phyloP scores from a whole-genome alignment of 2,329 filamentous ascomycete genomes.

The Tolypocladium ovalisporum region DNA sequence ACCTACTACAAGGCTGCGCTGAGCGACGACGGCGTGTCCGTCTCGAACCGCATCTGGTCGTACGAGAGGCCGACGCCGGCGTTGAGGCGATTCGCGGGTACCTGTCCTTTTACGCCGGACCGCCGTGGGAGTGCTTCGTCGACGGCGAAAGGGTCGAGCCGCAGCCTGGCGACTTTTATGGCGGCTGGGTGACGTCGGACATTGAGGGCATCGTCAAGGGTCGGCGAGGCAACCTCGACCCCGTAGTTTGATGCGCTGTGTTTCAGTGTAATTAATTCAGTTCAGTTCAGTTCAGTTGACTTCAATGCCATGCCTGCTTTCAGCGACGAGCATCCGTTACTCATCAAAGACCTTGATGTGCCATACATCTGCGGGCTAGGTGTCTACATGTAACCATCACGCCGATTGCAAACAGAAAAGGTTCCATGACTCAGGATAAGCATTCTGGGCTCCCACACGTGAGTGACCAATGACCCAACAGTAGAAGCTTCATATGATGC shows the following conservation, averaged over 20 bases:
- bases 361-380: no score
- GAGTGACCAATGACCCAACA: no score
- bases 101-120: slow-evolving; percentile 46
- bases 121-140: slow-evolving; percentile 50
- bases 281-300: neutral
- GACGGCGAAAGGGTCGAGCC: slow-evolving; percentile 48
- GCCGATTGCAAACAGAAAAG: no score
- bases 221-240: slow-evolving; percentile 26
- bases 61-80: slow-evolving; percentile 42
- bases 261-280: neutral
- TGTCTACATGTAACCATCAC: no score
- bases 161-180: slow-evolving; percentile 53
- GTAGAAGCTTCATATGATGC: no score
- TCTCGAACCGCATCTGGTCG: slow-evolving; percentile 46
- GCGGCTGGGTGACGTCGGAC: slow-evolving; percentile 52
- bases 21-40: slow-evolving; percentile 22
- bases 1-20: slow-evolving; percentile 43
- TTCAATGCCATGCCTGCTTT: no score
- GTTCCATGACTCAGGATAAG: no score
- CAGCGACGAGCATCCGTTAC: no score
- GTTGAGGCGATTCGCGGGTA: slow-evolving; percentile 41
- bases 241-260: slow-evolving; percentile 13
- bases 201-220: slow-evolving; percentile 41
- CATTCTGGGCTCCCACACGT: no score
- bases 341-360: no score